Evolutionary conservation across 495 filamentous ascomycete genomes (phyloP).

Genomic region (Penicillium psychrofluorescens): DNA sequence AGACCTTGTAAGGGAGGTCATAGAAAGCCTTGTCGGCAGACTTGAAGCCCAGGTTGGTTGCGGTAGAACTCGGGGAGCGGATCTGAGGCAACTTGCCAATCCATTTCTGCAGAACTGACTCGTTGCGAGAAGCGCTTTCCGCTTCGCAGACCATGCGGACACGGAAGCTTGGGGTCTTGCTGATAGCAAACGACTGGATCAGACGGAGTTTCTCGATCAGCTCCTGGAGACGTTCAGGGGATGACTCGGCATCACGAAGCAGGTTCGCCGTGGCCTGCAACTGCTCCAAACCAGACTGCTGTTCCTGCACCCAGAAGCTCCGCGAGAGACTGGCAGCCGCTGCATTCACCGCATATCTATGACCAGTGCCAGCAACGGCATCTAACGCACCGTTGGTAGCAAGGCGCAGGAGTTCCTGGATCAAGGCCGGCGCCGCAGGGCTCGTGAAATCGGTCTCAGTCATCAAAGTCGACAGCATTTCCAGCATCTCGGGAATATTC

Average conservation of each 20-base stretch:
- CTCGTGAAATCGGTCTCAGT: slow-evolving; percentile 84
- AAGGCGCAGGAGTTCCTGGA: slow-evolving; percentile 76
- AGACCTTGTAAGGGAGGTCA: slow-evolving; percentile 92
- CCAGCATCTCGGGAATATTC: slow-evolving; percentile 86
- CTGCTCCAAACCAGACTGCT: slow-evolving; percentile 79
- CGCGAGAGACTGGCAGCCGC: slow-evolving; percentile 73
- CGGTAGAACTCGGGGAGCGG: slow-evolving; percentile 25
- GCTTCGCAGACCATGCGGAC: slow-evolving; percentile 79
- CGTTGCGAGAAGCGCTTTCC: slow-evolving; percentile 62
- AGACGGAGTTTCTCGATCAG: slow-evolving; percentile 77
- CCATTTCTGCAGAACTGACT: slow-evolving; percentile 65
- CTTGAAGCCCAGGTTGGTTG: slow-evolving; percentile 24
- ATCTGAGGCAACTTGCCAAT: slow-evolving; percentile 49
- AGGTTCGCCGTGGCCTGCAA: slow-evolving; percentile 74
- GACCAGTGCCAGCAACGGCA: slow-evolving; percentile 78
- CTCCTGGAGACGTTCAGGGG: slow-evolving; percentile 57
- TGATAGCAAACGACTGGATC: slow-evolving; percentile 74
- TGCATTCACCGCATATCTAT: slow-evolving; percentile 73
- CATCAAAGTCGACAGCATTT: slow-evolving; percentile 71
- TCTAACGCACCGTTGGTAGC: slow-evolving; percentile 88
- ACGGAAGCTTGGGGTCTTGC: slow-evolving; percentile 50
- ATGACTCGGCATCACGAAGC: slow-evolving; percentile 44
- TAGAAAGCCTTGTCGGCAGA: slow-evolving; percentile 71
- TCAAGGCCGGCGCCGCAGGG: slow-evolving; percentile 68
- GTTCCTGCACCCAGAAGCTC: slow-evolving; percentile 63